These are phyloP conservation scores for Colletotrichum godetiae DNA, from an alignment of 2,329 filamentous ascomycete species.

Conservation along the genomic window DNA sequence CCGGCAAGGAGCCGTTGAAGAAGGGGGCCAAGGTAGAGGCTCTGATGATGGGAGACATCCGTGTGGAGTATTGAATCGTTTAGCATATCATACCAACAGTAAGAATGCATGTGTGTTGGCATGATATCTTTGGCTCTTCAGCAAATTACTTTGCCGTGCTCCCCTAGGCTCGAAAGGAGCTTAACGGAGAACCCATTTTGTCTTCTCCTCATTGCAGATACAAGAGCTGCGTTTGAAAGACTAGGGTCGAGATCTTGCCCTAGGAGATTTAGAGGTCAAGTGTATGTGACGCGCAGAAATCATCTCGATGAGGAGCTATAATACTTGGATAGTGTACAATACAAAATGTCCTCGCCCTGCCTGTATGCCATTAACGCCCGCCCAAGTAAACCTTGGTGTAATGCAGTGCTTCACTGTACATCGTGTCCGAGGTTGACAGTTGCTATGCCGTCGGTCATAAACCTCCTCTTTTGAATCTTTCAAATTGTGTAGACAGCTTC, in stretches of 20 bases:
- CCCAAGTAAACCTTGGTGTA: slow-evolving; percentile 37
- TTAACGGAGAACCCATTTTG: no score
- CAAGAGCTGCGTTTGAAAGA: not conserved
- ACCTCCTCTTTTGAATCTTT: slow-evolving; percentile 11
- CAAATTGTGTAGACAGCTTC: not conserved
- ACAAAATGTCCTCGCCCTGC: slow-evolving; percentile 36
- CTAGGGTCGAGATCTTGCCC: not conserved
- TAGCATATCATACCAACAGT: not conserved
- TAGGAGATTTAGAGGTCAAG: not conserved
- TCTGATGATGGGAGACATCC: slow-evolving; percentile 75
- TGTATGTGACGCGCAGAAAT: slow-evolving; percentile 11
- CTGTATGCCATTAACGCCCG: slow-evolving; percentile 38
- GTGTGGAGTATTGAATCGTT: slow-evolving; percentile 26
- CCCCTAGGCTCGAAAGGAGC: not conserved
- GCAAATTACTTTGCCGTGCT: not conserved
- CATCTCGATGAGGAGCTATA: slow-evolving; percentile 33
- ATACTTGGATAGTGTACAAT: slow-evolving; percentile 36
- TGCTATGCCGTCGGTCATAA: slow-evolving; percentile 14
- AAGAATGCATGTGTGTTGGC: not conserved
- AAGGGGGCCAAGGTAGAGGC: slow-evolving; percentile 81
- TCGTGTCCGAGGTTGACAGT: slow-evolving; percentile 22
- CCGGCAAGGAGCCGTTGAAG: slow-evolving; percentile 69
- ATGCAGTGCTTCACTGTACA: slow-evolving; percentile 37
- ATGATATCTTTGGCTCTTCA: not conserved
- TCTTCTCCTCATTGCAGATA: not conserved